A percentile compares a stretch with the other conserved stretches of the same genome.
Conservation (phyloP, 2,329 filamentous ascomycete species). For the Phyllosticta capitalensis region DNA sequence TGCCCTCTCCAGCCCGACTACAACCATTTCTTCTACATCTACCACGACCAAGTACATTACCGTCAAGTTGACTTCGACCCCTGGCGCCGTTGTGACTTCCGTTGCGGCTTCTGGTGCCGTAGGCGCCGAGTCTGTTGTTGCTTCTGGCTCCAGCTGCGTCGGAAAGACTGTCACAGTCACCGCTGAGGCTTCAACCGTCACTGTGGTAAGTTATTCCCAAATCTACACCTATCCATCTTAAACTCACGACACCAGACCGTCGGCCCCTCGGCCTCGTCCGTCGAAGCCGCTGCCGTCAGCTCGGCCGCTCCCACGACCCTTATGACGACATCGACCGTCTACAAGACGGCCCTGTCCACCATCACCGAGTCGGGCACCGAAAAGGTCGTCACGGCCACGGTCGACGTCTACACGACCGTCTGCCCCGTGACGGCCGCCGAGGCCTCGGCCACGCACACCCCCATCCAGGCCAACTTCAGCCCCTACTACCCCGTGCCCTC, state of each 20-base stretch:
- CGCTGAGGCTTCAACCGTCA: conserved; percentile 29
- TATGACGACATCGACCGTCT: conserved; percentile 13
- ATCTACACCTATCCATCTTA: neutral
- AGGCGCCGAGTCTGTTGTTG: conserved; percentile 7
- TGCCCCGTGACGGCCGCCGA: conserved; percentile 12
- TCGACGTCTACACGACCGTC: conserved; percentile 17
- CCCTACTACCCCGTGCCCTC: conserved; percentile 8
- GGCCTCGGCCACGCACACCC: conserved; percentile 2
- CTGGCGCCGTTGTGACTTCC: neutral
- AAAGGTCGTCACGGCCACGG: conserved; percentile 8
- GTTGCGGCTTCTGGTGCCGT: neutral
- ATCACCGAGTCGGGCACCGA: conserved; percentile 9
- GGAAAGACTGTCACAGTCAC: conserved; percentile 25
- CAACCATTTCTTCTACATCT: conserved; percentile 24
- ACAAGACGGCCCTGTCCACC: conserved; percentile 19
- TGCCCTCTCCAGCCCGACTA: conserved; percentile 14
- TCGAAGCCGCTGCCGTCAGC: neutral
- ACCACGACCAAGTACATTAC: conserved; percentile 28
- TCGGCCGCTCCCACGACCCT: conserved; percentile 8
- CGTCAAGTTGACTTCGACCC: conserved; percentile 19
- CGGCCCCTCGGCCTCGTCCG: neutral
- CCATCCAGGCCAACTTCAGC: conserved; percentile 8
- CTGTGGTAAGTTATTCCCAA: conserved; percentile 18
- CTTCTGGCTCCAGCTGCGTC: conserved; percentile 14
- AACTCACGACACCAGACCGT: neutral